These are phyloP conservation scores for Hymenoscyphus occultus DNA, from an alignment of 2,329 filamentous ascomycete genomes.

Conservation along the genomic window DNA sequence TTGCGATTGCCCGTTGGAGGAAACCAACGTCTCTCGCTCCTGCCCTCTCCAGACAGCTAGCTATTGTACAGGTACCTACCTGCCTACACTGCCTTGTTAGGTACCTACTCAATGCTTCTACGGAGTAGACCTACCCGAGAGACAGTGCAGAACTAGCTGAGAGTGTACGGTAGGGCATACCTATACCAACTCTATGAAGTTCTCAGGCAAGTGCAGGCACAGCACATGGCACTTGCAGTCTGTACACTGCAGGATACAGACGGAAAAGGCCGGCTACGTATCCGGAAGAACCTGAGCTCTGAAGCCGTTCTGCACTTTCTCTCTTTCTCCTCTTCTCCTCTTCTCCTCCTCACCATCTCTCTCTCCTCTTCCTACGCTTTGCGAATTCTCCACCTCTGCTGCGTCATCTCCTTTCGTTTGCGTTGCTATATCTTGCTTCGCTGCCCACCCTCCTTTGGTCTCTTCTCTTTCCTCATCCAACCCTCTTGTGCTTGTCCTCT, in stretches of 20 bases:
- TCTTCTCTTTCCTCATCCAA: constrained; percentile 6
- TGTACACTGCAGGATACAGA: not conserved
- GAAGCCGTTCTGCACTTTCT: not conserved
- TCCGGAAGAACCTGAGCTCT: not conserved
- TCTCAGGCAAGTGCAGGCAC: no score
- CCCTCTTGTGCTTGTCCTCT: constrained; percentile 5
- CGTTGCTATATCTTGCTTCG: constrained; percentile 11
- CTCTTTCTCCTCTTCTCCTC: not conserved
- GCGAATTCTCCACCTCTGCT: constrained; percentile 11
- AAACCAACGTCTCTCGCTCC: not conserved
- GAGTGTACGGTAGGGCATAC: no score
- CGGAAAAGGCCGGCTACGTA: constrained; percentile 1
- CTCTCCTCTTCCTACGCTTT: constrained; percentile 3
- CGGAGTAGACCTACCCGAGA: not conserved
- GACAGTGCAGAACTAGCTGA: no score
- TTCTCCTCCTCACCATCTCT: not conserved
- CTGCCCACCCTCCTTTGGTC: constrained; percentile 15
- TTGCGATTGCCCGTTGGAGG: constrained; percentile 1
- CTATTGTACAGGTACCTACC: not conserved
- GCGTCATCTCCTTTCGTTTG: not conserved
- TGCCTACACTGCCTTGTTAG: not conserved
- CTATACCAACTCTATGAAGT: no score
- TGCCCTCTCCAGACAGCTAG: not conserved
- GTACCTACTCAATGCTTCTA: not conserved
- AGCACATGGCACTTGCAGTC: not conserved